Conservation (phyloP, 148 eudicot species). For the Fagopyrum esculentum region DNA sequence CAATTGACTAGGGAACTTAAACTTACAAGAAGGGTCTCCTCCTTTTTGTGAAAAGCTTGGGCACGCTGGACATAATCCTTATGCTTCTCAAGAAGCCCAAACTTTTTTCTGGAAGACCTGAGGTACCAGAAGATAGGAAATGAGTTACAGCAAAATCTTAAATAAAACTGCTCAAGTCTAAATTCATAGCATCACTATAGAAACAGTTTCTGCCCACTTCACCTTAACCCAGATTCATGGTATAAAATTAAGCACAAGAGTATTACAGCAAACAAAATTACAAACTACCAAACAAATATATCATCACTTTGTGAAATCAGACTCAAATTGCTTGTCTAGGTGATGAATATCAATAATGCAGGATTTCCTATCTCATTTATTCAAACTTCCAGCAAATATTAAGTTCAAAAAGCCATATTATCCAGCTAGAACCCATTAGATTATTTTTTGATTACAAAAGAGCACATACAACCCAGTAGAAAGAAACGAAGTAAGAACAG, state of each 20-base stretch:
- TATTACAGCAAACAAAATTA: neutral
- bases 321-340: neutral
- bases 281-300: too few relatives aligned
- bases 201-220: neutral
- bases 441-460: too few relatives aligned
- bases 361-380: too few relatives aligned
- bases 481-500: too few relatives aligned
- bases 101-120: conserved; percentile 51
- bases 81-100: conserved; percentile 82
- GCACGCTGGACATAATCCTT: conserved; percentile 85
- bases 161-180: neutral
- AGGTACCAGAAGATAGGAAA: neutral
- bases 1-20: conserved; percentile 10
- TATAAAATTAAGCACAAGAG: neutral
- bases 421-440: too few relatives aligned
- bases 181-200: neutral
- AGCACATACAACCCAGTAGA: too few relatives aligned
- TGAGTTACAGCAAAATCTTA: neutral
- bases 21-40: conserved; percentile 54
- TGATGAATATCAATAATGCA: too few relatives aligned
- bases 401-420: too few relatives aligned
- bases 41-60: conserved; percentile 60
- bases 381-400: too few relatives aligned
- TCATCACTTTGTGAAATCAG: neutral
- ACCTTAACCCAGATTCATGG: neutral